Conservation (phyloP, 805 yeast species). For the Hanseniaspora lachancei region DNA sequence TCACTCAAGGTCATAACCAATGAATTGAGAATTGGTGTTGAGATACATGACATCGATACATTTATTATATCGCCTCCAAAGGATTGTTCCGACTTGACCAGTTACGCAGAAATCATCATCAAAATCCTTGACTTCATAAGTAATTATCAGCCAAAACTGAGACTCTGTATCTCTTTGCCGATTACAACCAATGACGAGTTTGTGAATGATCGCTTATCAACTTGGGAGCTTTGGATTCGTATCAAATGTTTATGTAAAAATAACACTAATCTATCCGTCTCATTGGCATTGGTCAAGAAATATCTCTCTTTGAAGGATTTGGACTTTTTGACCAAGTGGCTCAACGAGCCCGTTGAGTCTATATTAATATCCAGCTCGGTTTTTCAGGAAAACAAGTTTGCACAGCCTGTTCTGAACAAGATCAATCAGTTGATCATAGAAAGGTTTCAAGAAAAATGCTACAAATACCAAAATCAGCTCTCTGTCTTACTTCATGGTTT, state of each 20-base stretch:
- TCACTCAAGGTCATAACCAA: slow-evolving; percentile 48
- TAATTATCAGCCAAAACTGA: slow-evolving; percentile 24
- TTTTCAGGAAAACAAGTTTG: slow-evolving; percentile 46
- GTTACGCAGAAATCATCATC: slow-evolving; percentile 34
- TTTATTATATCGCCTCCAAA: slow-evolving; percentile 54
- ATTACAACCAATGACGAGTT: slow-evolving; percentile 33
- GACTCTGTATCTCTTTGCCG: slow-evolving; percentile 37
- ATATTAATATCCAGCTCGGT: slow-evolving; percentile 42
- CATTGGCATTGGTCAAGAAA: slow-evolving; percentile 58
- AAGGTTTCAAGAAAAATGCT: slow-evolving; percentile 29
- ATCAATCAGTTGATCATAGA: slow-evolving; percentile 38
- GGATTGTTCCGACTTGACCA: slow-evolving; percentile 38
- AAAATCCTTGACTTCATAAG: slow-evolving; percentile 21
- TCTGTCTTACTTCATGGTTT: slow-evolving; percentile 42
- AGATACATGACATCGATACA: slow-evolving; percentile 30
- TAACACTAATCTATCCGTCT: slow-evolving; percentile 48
- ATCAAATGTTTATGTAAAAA: slow-evolving; percentile 45
- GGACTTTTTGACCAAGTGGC: slow-evolving; percentile 38
- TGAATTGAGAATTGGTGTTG: slow-evolving; percentile 36
- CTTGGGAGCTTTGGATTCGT: slow-evolving; percentile 68
- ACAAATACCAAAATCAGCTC: slow-evolving; percentile 21
- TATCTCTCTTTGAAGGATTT: slow-evolving; percentile 38
- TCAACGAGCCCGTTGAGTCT: slow-evolving; percentile 52
- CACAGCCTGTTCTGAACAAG: slow-evolving; percentile 52
- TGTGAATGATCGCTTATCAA: slow-evolving; percentile 35